Evolutionary conservation across 306 rosid species (phyloP), one percentile per base, ranked within the genome.

Genomic region (Dryas alaskensis): DNA sequence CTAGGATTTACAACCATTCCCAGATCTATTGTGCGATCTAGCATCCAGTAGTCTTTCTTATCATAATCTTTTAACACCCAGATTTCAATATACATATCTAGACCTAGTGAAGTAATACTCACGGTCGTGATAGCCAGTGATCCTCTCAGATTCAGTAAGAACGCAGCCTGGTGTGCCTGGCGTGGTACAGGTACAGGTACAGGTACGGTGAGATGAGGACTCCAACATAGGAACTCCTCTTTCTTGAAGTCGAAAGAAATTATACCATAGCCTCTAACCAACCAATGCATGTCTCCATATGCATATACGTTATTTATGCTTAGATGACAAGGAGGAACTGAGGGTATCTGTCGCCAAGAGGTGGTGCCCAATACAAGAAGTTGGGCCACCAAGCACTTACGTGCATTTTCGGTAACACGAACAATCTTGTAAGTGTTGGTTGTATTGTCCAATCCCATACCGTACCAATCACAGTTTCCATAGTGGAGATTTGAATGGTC

Each of bases 261-360:
- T 6, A 60, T 3, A 12, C 9, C 11, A 13, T 50, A 13, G 3
- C 5, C 4, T 11, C 25, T 17, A 13, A 40, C 12, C 17, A 60
- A 13, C 65, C 65, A 60, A 60, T 60, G 19, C 65, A 60, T 60
- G 42, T 60, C 65, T 12, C 65, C 65, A 37, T 60, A 7, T 12
- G 46, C 22, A 12, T 45, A 11, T 37, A 37, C 9, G 4, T 60
- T 55, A 7, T 60, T 3, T 31, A 5, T 10, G 12, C 46, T 17
- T 60, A 11, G 16, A 60, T 60, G 39, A 7, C 45, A 37, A 37
- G 65, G 65, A 60, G 65, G 46, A n/a, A 60, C 7, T 12, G 65
- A 60, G 65, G 45, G 17, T 5, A 60, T 60, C 65, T 60, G 19
- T 6, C 7, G 37, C 46, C 65, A 60, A 31, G 65, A 31, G 37